A percentile compares a stretch with the other conserved stretches of the same genome.
phyloP scores from a whole-genome alignment of 441 rosid species.

The Lagerstroemia fauriei region DNA sequence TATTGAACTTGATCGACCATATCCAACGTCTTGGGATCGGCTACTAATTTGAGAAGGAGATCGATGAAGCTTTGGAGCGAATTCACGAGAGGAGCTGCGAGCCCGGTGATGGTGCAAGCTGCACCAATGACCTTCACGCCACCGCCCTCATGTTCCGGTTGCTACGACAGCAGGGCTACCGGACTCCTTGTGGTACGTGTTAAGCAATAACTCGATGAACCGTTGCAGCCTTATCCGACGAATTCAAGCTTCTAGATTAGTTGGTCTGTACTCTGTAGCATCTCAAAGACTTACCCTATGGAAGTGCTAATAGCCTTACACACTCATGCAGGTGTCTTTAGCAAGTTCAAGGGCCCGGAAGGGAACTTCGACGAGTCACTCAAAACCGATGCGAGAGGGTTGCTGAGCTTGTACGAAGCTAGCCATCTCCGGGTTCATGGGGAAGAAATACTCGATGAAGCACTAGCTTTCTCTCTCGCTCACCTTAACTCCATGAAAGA shows the following conservation, averaged over 20 bases:
- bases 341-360: conserved; percentile 20
- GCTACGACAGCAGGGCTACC: conserved; percentile 24
- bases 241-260: no score
- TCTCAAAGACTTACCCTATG: no score
- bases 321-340: neutral
- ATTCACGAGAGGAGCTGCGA: neutral
- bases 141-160: conserved; percentile 16
- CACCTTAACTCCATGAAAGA: conserved; percentile 2
- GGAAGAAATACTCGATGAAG: conserved; percentile 25
- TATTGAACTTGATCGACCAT: conserved; percentile 20
- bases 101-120: neutral
- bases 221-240: no score
- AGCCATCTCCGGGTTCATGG: conserved; percentile 24
- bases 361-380: conserved; percentile 17
- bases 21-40: conserved; percentile 18
- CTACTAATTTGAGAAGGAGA: conserved; percentile 12
- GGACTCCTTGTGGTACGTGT: neutral
- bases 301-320: neutral
- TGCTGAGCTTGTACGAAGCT: conserved; percentile 29
- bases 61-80: neutral
- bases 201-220: no score
- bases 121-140: neutral
- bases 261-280: no score
- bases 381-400: conserved; percentile 4
- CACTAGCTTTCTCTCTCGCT: conserved; percentile 15